phyloP scores from a whole-genome alignment of 1,139 yeast genomes.

The Blastobotrys ciferrii region DNA sequence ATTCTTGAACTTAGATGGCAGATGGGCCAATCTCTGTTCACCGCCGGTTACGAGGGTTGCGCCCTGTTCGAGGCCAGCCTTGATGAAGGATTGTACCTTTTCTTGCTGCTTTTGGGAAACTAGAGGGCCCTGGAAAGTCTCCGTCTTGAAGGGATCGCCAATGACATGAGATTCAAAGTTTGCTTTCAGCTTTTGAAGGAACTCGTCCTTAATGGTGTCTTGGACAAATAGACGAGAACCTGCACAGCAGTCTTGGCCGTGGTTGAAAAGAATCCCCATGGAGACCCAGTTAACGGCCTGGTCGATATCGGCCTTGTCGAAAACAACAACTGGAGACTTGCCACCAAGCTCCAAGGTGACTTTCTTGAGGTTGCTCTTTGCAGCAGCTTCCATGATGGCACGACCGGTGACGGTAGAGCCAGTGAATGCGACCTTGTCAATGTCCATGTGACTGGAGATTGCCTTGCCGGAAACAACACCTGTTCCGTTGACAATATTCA shows the following conservation, averaged over 20 bases:
- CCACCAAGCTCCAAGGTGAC: slow-evolving; percentile 86
- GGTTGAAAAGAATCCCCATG: slow-evolving; percentile 70
- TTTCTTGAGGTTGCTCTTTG: slow-evolving; percentile 47
- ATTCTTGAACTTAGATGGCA: slow-evolving; percentile 49
- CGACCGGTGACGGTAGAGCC: slow-evolving; percentile 82
- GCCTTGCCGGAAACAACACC: slow-evolving; percentile 77
- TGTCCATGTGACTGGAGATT: slow-evolving; percentile 61
- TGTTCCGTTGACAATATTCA: slow-evolving; percentile 69
- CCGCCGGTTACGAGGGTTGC: slow-evolving; percentile 61
- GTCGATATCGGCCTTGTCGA: slow-evolving; percentile 68
- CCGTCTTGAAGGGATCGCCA: slow-evolving; percentile 40
- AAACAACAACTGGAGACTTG: slow-evolving; percentile 78
- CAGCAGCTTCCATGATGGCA: slow-evolving; percentile 65
- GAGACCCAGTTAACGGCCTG: slow-evolving; percentile 60
- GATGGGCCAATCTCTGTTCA: slow-evolving; percentile 13
- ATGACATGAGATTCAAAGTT: slow-evolving; percentile 51
- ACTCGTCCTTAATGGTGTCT: slow-evolving; percentile 68
- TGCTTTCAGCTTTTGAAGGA: slow-evolving; percentile 52
- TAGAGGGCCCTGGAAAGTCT: slow-evolving; percentile 67
- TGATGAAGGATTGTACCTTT: slow-evolving; percentile 60
- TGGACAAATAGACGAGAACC: slow-evolving; percentile 81
- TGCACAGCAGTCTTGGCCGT: slow-evolving; percentile 88
- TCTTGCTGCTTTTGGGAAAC: slow-evolving; percentile 65
- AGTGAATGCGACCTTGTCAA: slow-evolving; percentile 78
- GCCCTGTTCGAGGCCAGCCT: slow-evolving; percentile 65